A percentile compares a stretch with the other conserved stretches of the same genome.
Conservation (phyloP, 176 grass and related monocot genomes). For the Metroxylon sagu region DNA sequence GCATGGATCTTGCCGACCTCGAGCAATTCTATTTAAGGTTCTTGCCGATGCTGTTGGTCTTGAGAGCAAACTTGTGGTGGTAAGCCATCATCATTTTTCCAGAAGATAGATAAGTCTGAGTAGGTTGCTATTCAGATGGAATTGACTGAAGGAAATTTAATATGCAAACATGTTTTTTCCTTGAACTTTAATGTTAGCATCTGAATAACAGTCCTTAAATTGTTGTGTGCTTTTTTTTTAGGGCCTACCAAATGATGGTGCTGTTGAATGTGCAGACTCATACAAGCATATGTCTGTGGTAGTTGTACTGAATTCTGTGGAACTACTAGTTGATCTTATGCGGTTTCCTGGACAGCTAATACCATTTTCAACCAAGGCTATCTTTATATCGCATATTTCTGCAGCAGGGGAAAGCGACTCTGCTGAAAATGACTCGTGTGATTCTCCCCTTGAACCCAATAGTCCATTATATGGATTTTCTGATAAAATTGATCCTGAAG, state of each 20-base stretch:
- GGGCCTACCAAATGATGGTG: constrained; percentile 75
- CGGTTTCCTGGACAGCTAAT: constrained; percentile 94
- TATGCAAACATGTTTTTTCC: too few relatives aligned
- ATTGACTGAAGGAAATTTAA: too few relatives aligned
- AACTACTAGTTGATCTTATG: constrained; percentile 96
- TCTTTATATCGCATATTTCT: constrained; percentile 93
- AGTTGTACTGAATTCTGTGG: constrained; percentile 83
- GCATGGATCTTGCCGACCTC: constrained; percentile 89
- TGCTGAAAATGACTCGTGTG: constrained; percentile 96
- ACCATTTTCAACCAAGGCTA: constrained; percentile 90
- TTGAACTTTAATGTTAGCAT: too few relatives aligned
- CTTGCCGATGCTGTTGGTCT: constrained; percentile 96
- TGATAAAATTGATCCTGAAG: constrained; percentile 91
- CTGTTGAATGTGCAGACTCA: constrained; percentile 81
- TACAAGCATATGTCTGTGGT: constrained; percentile 99
- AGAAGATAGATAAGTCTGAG: too few relatives aligned
- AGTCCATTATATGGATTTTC: constrained; percentile 75
- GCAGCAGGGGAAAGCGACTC: constrained; percentile 91
- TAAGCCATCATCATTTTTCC: constrained; percentile 31
- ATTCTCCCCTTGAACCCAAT: constrained; percentile 98
- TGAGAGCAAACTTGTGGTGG: constrained; percentile 97
- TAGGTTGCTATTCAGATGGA: too few relatives aligned
- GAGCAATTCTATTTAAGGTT: constrained; percentile 97
- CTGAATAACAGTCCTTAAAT: background rate
- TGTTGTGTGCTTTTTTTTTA: constrained; percentile 21